A percentile compares a stretch with the other conserved stretches of the same genome.
Conservation (phyloP, 352 stramenopile genomes). For the Thalassiosira delicatula region DNA sequence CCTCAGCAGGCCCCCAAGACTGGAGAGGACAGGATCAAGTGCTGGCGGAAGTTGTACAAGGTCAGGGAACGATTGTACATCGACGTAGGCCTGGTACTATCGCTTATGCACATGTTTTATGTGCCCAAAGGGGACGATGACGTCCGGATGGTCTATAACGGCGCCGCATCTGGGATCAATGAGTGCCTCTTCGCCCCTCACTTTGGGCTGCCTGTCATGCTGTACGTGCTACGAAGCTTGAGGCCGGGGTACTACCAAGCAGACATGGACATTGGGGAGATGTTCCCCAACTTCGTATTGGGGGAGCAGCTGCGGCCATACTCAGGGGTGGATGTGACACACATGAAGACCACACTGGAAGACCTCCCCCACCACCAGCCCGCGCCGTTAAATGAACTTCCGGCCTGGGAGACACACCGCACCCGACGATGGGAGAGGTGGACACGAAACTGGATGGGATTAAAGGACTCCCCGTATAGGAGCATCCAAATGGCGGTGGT, state of each 20-base stretch:
- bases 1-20: background rate
- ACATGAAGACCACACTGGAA: too few species aligned
- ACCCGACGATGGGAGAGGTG: constrained; percentile 29
- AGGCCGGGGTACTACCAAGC: constrained; percentile 14
- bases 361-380: too few species aligned
- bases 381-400: too few species aligned
- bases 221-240: constrained; percentile 9
- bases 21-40: background rate
- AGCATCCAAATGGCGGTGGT: background rate
- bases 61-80: background rate
- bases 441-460: constrained; percentile 43
- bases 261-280: constrained; percentile 44
- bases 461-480: constrained; percentile 33
- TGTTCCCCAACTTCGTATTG: constrained; percentile 48
- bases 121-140: constrained; percentile 43
- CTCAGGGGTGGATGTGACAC: constrained; percentile 38
- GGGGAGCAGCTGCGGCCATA: constrained; percentile 1
- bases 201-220: constrained; percentile 39
- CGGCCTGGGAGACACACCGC: background rate
- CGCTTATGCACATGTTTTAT: constrained; percentile 7
- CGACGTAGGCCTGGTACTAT: background rate
- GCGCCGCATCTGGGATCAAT: constrained; percentile 43
- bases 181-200: constrained; percentile 30
- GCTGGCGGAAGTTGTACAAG: background rate
- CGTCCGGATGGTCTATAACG: constrained; percentile 58